Conservation (phyloP, 1,284 basidiomycete species). For the Ceratobasidium sp. region DNA sequence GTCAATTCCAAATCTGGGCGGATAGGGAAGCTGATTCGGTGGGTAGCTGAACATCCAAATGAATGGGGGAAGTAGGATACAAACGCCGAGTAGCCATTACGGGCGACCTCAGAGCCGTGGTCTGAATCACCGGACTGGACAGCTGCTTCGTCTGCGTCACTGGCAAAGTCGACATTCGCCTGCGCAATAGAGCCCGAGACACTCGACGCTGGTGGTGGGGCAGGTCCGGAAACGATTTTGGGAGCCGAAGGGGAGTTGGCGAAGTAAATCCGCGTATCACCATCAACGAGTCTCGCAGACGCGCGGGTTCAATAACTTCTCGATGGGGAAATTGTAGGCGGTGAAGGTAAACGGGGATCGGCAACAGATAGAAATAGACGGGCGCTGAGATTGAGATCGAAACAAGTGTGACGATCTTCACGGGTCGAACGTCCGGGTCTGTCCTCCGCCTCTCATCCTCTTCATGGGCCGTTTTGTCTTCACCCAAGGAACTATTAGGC, state of each 20-base stretch:
- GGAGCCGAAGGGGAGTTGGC: slow-evolving; percentile 38
- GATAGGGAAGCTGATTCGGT: background rate
- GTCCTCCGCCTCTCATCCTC: slow-evolving; percentile 4
- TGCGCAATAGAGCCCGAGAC: background rate
- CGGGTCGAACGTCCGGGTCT: background rate
- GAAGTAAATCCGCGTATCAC: slow-evolving; percentile 31
- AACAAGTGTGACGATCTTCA: background rate
- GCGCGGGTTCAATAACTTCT: background rate
- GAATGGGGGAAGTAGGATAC: background rate
- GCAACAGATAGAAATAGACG: background rate
- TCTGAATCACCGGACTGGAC: background rate
- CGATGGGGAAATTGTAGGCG: background rate
- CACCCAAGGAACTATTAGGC: slow-evolving; percentile 25
- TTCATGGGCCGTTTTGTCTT: slow-evolving; percentile 38
- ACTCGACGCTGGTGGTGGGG: background rate
- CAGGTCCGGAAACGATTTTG: slow-evolving; percentile 21
- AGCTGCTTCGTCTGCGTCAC: background rate
- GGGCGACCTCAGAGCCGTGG: background rate
- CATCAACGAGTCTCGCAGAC: slow-evolving; percentile 13
- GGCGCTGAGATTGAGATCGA: background rate
- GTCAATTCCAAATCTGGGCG: background rate
- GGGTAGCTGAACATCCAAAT: background rate
- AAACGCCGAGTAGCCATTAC: background rate
- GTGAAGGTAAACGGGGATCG: background rate
- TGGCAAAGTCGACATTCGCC: slow-evolving; percentile 4